These are phyloP conservation scores for Heterobasidion annosum DNA, from an alignment of 1,284 basidiomycete species.

Conservation along the genomic window DNA sequence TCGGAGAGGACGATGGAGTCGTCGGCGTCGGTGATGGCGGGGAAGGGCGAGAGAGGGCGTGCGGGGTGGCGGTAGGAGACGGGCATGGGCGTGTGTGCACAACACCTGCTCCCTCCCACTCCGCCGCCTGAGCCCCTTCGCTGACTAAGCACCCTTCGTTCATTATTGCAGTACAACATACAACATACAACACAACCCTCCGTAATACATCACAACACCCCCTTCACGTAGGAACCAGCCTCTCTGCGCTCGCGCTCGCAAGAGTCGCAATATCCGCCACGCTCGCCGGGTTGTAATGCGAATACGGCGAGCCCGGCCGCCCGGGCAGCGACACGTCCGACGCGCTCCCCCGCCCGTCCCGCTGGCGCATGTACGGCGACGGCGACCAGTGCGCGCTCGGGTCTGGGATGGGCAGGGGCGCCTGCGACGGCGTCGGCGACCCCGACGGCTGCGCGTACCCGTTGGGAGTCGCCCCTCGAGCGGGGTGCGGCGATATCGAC, in stretches of 20 bases:
- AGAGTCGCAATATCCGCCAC: slow-evolving; percentile 9
- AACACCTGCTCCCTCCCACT: background rate
- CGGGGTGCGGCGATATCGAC: background rate
- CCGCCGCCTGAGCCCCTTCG: background rate
- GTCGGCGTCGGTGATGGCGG: slow-evolving; percentile 36
- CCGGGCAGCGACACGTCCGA: slow-evolving; percentile 10
- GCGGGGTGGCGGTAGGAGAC: slow-evolving; percentile 8
- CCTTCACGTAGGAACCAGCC: background rate
- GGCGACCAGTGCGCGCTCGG: slow-evolving; percentile 4
- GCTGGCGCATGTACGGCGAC: background rate
- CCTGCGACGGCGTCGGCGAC: background rate
- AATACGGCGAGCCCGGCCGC: slow-evolving; percentile 9
- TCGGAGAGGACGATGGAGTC: slow-evolving; percentile 64
- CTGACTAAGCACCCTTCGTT: background rate
- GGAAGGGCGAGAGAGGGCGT: slow-evolving; percentile 2
- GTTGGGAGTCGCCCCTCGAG: too few species aligned
- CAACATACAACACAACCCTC: too few species aligned
- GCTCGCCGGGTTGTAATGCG: slow-evolving; percentile 7
- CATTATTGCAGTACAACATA: background rate
- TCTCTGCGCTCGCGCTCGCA: slow-evolving; percentile 8
- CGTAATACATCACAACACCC: background rate
- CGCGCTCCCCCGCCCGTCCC: background rate
- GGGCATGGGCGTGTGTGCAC: slow-evolving; percentile 8
- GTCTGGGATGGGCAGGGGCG: background rate
- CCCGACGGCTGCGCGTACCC: too few species aligned